Evolutionary conservation across 495 filamentous ascomycete species (phyloP).

Genomic region (Hypoxylon trugodes): DNA sequence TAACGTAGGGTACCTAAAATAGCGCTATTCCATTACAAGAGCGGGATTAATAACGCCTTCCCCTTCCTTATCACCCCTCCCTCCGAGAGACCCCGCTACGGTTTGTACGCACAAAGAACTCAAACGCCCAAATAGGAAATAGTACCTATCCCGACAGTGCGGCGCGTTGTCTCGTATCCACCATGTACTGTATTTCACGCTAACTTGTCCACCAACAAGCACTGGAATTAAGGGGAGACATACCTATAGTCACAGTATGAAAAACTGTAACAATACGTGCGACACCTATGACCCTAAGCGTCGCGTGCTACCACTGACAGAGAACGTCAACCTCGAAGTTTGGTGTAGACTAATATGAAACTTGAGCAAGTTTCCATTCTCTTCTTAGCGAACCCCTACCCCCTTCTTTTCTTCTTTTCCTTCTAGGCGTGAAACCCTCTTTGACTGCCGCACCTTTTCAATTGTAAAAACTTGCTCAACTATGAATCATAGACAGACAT

Average conservation of each 20-base stretch:
- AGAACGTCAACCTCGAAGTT: conserved; percentile 12
- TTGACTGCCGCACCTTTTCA: conserved; percentile 9
- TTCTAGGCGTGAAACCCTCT: conserved; percentile 37
- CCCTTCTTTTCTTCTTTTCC: conserved; percentile 29
- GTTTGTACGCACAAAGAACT: conserved; percentile 26
- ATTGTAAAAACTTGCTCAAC: conserved; percentile 39
- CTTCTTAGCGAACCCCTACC: too few species aligned
- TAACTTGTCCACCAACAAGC: background rate
- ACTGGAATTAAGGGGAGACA: too few species aligned
- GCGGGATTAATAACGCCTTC: conserved; percentile 10
- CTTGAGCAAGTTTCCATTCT: conserved; percentile 43
- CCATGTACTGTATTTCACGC: conserved; percentile 1
- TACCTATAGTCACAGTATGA: background rate
- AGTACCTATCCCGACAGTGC: conserved; percentile 41
- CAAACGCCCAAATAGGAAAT: background rate
- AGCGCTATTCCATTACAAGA: too few species aligned
- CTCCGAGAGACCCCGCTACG: conserved; percentile 3
- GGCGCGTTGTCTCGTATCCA: conserved; percentile 27
- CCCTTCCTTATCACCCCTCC: conserved; percentile 11
- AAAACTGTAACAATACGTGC: conserved; percentile 1
- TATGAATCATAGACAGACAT: conserved; percentile 1
- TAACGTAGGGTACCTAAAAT: background rate
- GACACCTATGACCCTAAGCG: background rate
- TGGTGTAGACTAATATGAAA: conserved; percentile 36
- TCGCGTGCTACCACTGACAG: conserved; percentile 32